phyloP scores from a whole-genome alignment of 2,329 filamentous ascomycete species.

The Beauveria scarabaeidicola region DNA sequence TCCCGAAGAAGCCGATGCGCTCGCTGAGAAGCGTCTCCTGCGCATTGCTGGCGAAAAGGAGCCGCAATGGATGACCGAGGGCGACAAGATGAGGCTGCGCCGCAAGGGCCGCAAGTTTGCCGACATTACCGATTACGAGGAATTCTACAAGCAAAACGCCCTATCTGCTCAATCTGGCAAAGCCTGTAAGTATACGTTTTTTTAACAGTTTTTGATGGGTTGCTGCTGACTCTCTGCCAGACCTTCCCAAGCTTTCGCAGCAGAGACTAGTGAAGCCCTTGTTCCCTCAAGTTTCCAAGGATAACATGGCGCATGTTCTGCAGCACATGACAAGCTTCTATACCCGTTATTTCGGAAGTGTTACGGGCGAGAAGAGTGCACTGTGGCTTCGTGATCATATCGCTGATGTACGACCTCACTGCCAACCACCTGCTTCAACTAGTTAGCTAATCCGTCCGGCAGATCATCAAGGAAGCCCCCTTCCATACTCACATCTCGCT shows the following conservation, averaged over 20 bases:
- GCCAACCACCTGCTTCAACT: background rate
- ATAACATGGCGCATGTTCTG: conserved; percentile 57
- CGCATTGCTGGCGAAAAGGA: conserved; percentile 56
- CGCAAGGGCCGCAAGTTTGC: conserved; percentile 62
- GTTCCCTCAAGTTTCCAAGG: conserved; percentile 49
- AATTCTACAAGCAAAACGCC: conserved; percentile 31
- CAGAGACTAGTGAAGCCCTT: conserved; percentile 48
- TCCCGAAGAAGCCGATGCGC: conserved; percentile 19
- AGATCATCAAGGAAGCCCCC: conserved; percentile 26
- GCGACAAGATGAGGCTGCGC: conserved; percentile 62
- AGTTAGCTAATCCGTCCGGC: background rate
- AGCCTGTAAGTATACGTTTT: conserved; percentile 19
- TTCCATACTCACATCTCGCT: conserved; percentile 30
- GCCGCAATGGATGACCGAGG: conserved; percentile 60
- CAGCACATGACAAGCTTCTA: conserved; percentile 53
- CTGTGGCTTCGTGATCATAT: conserved; percentile 29
- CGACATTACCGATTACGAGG: conserved; percentile 58
- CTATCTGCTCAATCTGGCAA: conserved; percentile 18
- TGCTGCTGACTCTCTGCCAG: conserved; percentile 13
- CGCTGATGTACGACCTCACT: conserved; percentile 17
- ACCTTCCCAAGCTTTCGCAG: conserved; percentile 32
- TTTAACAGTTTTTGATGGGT: background rate
- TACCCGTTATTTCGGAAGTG: conserved; percentile 45
- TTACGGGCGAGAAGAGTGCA: conserved; percentile 24
- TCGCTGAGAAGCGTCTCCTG: conserved; percentile 45